Evolutionary conservation across 2,329 filamentous ascomycete species (phyloP).

Genomic region (Diaporthe sp.): DNA sequence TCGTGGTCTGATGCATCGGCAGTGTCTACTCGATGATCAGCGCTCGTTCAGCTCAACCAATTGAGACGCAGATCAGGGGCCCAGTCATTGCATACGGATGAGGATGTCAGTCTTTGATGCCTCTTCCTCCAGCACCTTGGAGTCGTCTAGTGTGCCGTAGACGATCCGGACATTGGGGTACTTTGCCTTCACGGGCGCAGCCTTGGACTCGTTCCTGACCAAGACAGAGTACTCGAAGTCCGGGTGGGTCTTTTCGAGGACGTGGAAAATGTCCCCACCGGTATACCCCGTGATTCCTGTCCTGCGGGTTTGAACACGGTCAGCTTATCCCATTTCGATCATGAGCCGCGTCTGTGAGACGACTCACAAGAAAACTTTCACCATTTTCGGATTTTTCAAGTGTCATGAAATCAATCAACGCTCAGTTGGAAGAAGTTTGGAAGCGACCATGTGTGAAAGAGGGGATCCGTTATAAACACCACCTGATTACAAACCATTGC

Average conservation of each 20-base stretch:
- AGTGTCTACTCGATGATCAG: constrained; percentile 54
- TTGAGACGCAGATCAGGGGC: too few relatives aligned
- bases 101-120: constrained; percentile 65
- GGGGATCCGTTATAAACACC: constrained; percentile 3
- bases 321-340: neutral
- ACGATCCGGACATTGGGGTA: constrained; percentile 65
- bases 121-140: constrained; percentile 62
- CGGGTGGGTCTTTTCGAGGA: constrained; percentile 56
- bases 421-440: rapidly evolving
- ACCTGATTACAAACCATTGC: neutral
- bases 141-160: constrained; percentile 62
- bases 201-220: constrained; percentile 63
- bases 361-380: constrained; percentile 30
- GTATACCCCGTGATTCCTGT: constrained; percentile 60
- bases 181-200: constrained; percentile 56
- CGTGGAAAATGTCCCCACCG: constrained; percentile 62
- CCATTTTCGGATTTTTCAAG: neutral
- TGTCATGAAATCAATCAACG: neutral
- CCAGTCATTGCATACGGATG: constrained; percentile 55
- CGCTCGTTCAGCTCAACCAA: neutral
- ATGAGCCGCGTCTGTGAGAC: neutral
- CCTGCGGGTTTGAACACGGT: constrained; percentile 40
- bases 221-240: constrained; percentile 60
- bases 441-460: neutral
- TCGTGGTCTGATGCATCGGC: constrained; percentile 62